Evolutionary conservation across 2,329 filamentous ascomycete species (phyloP), one percentile per base, ranked within the genome.

Genomic region (Neoarthrinium moseri): DNA sequence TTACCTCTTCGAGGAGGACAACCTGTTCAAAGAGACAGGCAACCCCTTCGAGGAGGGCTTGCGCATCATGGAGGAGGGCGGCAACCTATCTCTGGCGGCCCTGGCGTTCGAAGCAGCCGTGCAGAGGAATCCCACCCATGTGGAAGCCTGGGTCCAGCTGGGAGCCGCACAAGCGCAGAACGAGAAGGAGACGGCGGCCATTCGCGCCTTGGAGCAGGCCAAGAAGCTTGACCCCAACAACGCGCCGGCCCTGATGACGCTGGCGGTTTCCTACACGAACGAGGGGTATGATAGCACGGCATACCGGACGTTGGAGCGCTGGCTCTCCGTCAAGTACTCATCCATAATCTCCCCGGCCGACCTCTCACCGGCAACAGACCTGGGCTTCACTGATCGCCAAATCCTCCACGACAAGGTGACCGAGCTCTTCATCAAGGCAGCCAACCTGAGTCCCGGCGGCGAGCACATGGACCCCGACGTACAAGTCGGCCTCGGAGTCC

Each of bases 401-500:
- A 74, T 87, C 42, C 80, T 99, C 20, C 94, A 97, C 67, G 86
- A 92, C 58, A 89, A 90, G 62, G 89, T 99, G 27, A 96, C 91
- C 1, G 80, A 89, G 51, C 80, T 92, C 34, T 99, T 96, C 71
- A 95, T 99, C 62, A 76, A 86, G 63, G 94, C 94, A 0, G 94
- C 94, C 1, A 91, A 96, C 59, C 81, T 96, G 39, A 94, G 89
- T 23, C 94, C 94, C 0, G 86, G 89, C 39, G 94, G 92, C 50
- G 89, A 91, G 60, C 89, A 94, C 60, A 97, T 99, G 88, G 95
- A 99, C 61, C 94, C 94, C 0, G 94, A 99, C 64, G 94, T 99
- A 6, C 95, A 99, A 69, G 94, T 99, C 48, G 94, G 94, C 1
- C 78, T 99, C 2, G 95, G 95, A 27, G 94, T 99, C 4, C 80